Conservation (phyloP, 768 basidiomycete species). For the Hemileccinum rubropunctum region DNA sequence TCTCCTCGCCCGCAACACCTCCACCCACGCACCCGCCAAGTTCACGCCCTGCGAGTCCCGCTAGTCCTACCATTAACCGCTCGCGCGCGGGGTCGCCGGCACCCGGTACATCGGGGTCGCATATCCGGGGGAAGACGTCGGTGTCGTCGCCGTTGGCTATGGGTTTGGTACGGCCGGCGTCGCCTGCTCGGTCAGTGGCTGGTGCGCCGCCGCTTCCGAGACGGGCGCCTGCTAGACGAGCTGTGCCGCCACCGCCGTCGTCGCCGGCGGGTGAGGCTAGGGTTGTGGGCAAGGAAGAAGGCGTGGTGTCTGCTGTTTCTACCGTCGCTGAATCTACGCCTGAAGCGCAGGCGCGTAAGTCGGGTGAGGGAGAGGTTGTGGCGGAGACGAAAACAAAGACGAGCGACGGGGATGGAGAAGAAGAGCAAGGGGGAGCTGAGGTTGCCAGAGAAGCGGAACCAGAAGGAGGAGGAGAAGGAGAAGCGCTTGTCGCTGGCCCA, state of each 20-base stretch:
- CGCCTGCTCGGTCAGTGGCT: slow-evolving; percentile 30
- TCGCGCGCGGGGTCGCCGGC: slow-evolving; percentile 27
- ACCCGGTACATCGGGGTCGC: slow-evolving; percentile 7
- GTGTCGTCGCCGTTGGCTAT: slow-evolving; percentile 28
- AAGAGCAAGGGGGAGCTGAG: background rate
- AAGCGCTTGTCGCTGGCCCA: background rate
- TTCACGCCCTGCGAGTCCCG: slow-evolving; percentile 29
- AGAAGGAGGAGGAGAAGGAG: no score
- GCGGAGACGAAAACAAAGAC: slow-evolving; percentile 6
- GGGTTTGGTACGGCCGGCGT: slow-evolving; percentile 16
- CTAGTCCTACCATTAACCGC: slow-evolving; percentile 20
- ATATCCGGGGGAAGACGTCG: slow-evolving; percentile 16
- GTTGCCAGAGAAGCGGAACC: background rate
- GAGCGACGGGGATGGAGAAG: background rate
- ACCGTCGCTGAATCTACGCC: background rate
- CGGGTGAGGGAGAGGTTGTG: background rate
- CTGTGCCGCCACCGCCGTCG: slow-evolving; percentile 27
- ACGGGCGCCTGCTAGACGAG: slow-evolving; percentile 55
- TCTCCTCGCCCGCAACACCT: slow-evolving; percentile 22
- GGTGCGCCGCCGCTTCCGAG: slow-evolving; percentile 62
- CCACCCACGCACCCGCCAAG: slow-evolving; percentile 34
- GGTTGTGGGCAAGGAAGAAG: slow-evolving; percentile 6
- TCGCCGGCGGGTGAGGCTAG: background rate
- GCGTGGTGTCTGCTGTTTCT: background rate
- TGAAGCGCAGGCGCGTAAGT: background rate